Evolutionary conservation across 495 filamentous ascomycete species (phyloP).

Genomic region (Penicillium silybi): DNA sequence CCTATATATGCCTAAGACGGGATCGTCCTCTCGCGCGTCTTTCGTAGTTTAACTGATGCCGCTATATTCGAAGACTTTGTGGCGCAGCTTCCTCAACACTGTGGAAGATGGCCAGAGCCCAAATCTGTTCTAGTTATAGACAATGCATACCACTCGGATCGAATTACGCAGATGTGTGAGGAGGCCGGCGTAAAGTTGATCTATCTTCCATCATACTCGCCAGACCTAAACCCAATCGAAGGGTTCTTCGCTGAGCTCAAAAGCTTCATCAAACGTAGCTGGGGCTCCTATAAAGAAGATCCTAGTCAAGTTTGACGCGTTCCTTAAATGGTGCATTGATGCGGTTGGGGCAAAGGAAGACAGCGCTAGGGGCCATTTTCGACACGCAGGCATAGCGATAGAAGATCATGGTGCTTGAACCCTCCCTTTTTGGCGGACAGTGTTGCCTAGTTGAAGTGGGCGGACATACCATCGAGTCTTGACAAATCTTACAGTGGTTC

Average conservation of each 20-base stretch:
- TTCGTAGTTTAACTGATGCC: slow-evolving; percentile 14
- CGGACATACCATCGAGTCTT: too few relatives aligned
- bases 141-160: not conserved
- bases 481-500: too few relatives aligned
- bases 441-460: too few relatives aligned
- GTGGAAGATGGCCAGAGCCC: slow-evolving; percentile 32
- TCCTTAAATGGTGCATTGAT: slow-evolving; percentile 5
- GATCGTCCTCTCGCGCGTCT: slow-evolving; percentile 26
- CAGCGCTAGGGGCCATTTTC: slow-evolving; percentile 6
- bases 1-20: slow-evolving; percentile 36
- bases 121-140: slow-evolving; percentile 27
- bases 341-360: slow-evolving; percentile 1
- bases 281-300: slow-evolving; percentile 1
- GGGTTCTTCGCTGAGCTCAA: slow-evolving; percentile 21
- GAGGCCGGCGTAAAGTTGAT: slow-evolving; percentile 26
- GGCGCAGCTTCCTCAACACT: slow-evolving; percentile 31
- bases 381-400: not conserved
- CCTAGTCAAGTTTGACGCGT: slow-evolving; percentile 1
- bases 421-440: too few relatives aligned
- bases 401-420: too few relatives aligned
- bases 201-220: slow-evolving; percentile 19
- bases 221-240: slow-evolving; percentile 16
- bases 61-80: slow-evolving; percentile 39
- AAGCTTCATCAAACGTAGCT: slow-evolving; percentile 7
- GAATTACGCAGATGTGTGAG: not conserved